A percentile compares a stretch with the other conserved stretches of the same genome.
phyloP scores from a whole-genome alignment of 352 stramenopile genomes.

The Globisporangium recalcitrans region DNA sequence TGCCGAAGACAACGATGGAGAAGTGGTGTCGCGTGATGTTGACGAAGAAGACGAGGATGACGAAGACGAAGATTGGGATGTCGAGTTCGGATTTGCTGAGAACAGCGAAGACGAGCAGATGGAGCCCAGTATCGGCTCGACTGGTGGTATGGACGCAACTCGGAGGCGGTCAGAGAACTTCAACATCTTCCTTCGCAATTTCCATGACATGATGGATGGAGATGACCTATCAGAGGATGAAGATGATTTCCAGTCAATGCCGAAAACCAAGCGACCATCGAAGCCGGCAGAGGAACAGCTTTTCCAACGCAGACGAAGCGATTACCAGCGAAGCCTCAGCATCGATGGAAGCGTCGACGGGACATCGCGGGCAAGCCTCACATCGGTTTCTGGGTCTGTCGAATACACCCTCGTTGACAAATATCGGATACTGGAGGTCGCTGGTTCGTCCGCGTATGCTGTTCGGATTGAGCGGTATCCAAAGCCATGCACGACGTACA shows the following conservation, averaged over 20 bases:
- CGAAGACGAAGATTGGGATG: slow-evolving; percentile 71
- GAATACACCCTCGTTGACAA: slow-evolving; percentile 72
- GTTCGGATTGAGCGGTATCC: slow-evolving; percentile 78
- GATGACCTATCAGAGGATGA: slow-evolving; percentile 58
- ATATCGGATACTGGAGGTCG: slow-evolving; percentile 60
- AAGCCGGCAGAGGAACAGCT: slow-evolving; percentile 51
- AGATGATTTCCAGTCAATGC: slow-evolving; percentile 21
- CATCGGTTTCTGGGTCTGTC: slow-evolving; percentile 40
- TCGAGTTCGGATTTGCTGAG: slow-evolving; percentile 68
- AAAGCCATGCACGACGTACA: slow-evolving; percentile 65
- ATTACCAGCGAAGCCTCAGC: slow-evolving; percentile 34
- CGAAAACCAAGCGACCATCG: slow-evolving; percentile 11
- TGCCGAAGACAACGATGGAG: not conserved
- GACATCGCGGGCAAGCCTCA: slow-evolving; percentile 41
- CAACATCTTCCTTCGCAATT: slow-evolving; percentile 76
- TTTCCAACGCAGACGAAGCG: slow-evolving; percentile 49
- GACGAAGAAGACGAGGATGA: slow-evolving; percentile 12
- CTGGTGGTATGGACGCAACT: slow-evolving; percentile 50
- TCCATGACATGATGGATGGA: slow-evolving; percentile 75
- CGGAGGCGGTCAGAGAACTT: slow-evolving; percentile 64
- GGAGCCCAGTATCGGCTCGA: slow-evolving; percentile 20
- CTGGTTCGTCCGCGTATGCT: slow-evolving; percentile 64
- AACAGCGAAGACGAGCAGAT: slow-evolving; percentile 34
- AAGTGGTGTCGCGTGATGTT: not conserved
- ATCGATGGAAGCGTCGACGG: slow-evolving; percentile 29